These are phyloP conservation scores for Dactylella cylindrospora DNA, from an alignment of 2,329 filamentous ascomycete genomes.

Conservation along the genomic window DNA sequence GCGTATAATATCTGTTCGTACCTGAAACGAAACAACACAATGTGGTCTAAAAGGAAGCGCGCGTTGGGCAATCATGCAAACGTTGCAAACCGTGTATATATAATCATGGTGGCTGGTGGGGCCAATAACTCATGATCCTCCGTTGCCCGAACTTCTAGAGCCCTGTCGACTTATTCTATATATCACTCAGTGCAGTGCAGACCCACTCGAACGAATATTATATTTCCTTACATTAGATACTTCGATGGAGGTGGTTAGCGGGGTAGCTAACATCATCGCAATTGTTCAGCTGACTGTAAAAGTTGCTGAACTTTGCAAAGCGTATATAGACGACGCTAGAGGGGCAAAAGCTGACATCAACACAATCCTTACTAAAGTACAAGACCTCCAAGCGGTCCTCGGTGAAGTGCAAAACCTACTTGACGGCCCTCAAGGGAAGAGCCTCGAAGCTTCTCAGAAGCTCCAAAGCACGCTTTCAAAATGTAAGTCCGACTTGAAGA, in stretches of 20 bases:
- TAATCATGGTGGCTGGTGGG: too few species aligned
- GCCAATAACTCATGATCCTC: too few species aligned
- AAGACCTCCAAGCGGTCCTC: not conserved
- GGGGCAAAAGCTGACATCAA: conserved; percentile 4
- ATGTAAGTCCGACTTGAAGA: not conserved
- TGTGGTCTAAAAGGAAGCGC: too few species aligned
- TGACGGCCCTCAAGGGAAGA: not conserved
- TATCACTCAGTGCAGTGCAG: too few species aligned
- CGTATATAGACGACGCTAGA: conserved; percentile 7
- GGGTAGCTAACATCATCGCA: conserved; percentile 11
- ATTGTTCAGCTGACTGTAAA: conserved; percentile 1
- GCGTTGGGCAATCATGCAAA: too few species aligned
- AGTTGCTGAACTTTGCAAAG: not conserved
- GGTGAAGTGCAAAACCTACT: not conserved
- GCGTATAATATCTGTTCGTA: too few species aligned
- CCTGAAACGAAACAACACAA: too few species aligned
- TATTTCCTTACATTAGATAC: too few species aligned
- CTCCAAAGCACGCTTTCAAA: not conserved
- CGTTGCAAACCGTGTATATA: too few species aligned
- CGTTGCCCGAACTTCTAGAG: too few species aligned
- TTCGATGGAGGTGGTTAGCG: conserved; percentile 17
- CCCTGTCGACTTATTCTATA: too few species aligned
- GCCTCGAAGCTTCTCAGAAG: not conserved
- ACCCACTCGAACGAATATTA: too few species aligned
- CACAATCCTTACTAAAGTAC: not conserved